phyloP scores from a whole-genome alignment of 163 green algal species.

The Scenedesmus sp. region DNA sequence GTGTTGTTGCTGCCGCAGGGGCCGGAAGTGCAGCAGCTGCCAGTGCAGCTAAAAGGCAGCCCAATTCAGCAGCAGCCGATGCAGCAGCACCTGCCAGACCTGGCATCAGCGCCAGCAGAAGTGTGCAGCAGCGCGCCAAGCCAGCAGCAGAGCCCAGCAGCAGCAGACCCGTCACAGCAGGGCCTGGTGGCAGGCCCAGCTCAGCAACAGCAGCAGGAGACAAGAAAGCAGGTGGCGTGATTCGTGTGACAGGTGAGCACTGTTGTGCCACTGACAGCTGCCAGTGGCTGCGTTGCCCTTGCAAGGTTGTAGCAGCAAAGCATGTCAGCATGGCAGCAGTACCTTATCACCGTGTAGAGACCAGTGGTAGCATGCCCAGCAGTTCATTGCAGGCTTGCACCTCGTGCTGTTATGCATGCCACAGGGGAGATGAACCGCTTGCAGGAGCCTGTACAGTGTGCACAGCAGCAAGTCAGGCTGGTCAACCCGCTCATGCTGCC shows the following conservation, averaged over 20 bases:
- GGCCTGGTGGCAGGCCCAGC: not conserved
- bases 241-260: not conserved
- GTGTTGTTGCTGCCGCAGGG: not conserved
- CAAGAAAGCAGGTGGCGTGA: slow-evolving; percentile 6
- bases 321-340: not conserved
- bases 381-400: not conserved
- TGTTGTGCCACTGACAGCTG: too few relatives aligned
- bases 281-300: not conserved
- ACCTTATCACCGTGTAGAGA: not conserved
- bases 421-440: not conserved
- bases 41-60: not conserved
- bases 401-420: not conserved
- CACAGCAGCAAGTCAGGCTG: not conserved
- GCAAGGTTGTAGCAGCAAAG: too few relatives aligned
- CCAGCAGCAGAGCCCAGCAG: slow-evolving; percentile 11
- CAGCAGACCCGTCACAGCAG: slow-evolving; percentile 8
- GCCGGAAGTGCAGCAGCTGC: not conserved
- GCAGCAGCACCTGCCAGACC: not conserved
- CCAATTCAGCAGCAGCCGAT: not conserved
- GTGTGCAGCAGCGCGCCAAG: not conserved
- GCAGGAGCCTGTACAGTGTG: not conserved
- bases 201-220: not conserved
- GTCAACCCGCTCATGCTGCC: not conserved
- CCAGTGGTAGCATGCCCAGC: not conserved
- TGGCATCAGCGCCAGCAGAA: not conserved